phyloP scores from a whole-genome alignment of 1,284 basidiomycete species.

The Trametes polyzona region DNA sequence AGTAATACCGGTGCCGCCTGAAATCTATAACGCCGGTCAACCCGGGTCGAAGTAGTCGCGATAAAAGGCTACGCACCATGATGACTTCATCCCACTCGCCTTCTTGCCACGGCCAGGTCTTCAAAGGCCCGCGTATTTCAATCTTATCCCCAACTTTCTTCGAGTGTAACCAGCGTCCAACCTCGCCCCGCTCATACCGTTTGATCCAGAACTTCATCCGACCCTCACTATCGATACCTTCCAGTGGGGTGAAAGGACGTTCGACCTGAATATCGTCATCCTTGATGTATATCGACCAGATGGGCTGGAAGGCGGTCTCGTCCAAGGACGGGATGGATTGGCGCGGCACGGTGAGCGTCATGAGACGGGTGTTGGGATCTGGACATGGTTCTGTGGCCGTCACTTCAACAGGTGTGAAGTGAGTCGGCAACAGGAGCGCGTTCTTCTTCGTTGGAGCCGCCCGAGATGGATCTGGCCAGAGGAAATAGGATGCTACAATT shows the following conservation, averaged over 20 bases:
- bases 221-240: constrained; percentile 66
- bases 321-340: constrained; percentile 40
- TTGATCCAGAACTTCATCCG: constrained; percentile 78
- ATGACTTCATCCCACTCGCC: constrained; percentile 75
- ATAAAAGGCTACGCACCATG: constrained; percentile 56
- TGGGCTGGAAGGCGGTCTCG: constrained; percentile 41
- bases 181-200: constrained; percentile 78
- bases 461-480: constrained; percentile 51
- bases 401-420: constrained; percentile 71
- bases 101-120: constrained; percentile 71
- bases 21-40: constrained; percentile 54
- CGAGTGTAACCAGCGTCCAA: constrained; percentile 80
- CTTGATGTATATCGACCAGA: constrained; percentile 82
- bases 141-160: constrained; percentile 68
- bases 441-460: constrained; percentile 38
- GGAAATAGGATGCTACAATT: constrained; percentile 50
- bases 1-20: constrained; percentile 82
- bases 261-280: constrained; percentile 91
- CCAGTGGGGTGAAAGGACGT: constrained; percentile 79
- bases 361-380: constrained; percentile 47
- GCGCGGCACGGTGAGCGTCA: constrained; percentile 61
- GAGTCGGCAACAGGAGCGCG: constrained; percentile 52
- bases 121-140: constrained; percentile 77
- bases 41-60: background rate
- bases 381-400: constrained; percentile 49